Evolutionary conservation across 164 flowering plant genomes (phyloP), one percentile per base, ranked within the genome.

Genomic region (Liquidambar formosana): DNA sequence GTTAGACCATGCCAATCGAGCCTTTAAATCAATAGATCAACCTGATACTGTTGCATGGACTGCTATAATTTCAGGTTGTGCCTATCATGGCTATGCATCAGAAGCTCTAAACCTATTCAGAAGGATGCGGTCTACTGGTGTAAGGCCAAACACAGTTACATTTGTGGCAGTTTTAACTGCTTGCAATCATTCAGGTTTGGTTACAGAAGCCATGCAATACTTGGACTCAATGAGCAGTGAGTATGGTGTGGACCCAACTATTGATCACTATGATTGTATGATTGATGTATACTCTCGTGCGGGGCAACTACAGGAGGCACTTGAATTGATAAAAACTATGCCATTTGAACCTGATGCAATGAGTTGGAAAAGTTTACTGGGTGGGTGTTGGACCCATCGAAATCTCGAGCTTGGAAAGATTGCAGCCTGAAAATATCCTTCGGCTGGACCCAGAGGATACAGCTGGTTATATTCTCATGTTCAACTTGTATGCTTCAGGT

Each of bases 41-140:
- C 85, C 85, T 8, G 91, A 85, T 64, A 74, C 73, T 54, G 84
- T 87, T 51, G 85, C 86, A 9, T 87, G 88, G 89, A 85, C 88
- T 57, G 84, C 89, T 44, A 81, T 88, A 4, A 83, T 88, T 63
- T 75, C 75, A 0, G 89, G 80, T 51, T 79, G 67, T 75, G 84
- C 92, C 53, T 78, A 80, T 68, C 86, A 85, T 68, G 89, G 88
- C n/a, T 69, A 66, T 57, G 84, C 83, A 54, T 46, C 73, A 62
- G 83, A 86, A 76, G 89, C 89, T 54, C 71, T 87, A 14, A 33
- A 41, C 43, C 76, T 79, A 45, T 87, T 88, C 49, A 53, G 21
- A 45, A 77, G 67, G 68, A 86, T 86, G 92, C 68, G 19, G 56
- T 65, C 62, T 28, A 67, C 16, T 58, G 87, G 87, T 59, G 72